phyloP scores from a whole-genome alignment of 2,329 filamentous ascomycete genomes.

The Alternaria gaisen region DNA sequence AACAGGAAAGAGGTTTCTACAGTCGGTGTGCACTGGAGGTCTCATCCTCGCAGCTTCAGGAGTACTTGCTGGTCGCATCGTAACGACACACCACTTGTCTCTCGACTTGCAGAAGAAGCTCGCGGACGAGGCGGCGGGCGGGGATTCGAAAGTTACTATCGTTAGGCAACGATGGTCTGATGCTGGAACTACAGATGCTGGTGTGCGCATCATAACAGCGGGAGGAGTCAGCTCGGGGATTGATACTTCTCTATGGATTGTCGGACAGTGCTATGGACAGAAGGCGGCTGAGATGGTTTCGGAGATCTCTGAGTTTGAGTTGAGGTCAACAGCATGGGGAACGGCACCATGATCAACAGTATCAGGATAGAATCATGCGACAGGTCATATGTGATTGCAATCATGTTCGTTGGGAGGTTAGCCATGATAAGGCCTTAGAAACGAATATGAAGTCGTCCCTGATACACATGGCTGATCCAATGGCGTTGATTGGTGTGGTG shows the following conservation, averaged over 20 bases:
- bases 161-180: slow-evolving; percentile 46
- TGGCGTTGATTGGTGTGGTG: no score
- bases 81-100: slow-evolving; percentile 53
- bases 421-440: background rate
- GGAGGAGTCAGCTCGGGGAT: slow-evolving; percentile 47
- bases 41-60: slow-evolving; percentile 51
- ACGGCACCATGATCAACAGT: background rate
- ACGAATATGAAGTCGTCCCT: background rate
- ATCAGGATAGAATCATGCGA: background rate
- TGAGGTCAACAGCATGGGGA: slow-evolving; percentile 27
- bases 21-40: slow-evolving; percentile 54
- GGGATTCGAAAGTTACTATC: slow-evolving; percentile 34
- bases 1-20: slow-evolving; percentile 41
- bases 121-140: slow-evolving; percentile 42
- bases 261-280: slow-evolving; percentile 38
- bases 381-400: fast-evolving
- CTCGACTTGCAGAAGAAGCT: slow-evolving; percentile 37
- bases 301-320: slow-evolving; percentile 45
- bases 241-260: slow-evolving; percentile 42
- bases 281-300: slow-evolving; percentile 33
- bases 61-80: slow-evolving; percentile 45
- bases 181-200: slow-evolving; percentile 39
- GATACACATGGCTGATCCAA: no score
- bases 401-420: background rate
- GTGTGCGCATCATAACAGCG: slow-evolving; percentile 46